Conservation (phyloP, 345 rosid genomes). For the Linum usitatissimum region DNA sequence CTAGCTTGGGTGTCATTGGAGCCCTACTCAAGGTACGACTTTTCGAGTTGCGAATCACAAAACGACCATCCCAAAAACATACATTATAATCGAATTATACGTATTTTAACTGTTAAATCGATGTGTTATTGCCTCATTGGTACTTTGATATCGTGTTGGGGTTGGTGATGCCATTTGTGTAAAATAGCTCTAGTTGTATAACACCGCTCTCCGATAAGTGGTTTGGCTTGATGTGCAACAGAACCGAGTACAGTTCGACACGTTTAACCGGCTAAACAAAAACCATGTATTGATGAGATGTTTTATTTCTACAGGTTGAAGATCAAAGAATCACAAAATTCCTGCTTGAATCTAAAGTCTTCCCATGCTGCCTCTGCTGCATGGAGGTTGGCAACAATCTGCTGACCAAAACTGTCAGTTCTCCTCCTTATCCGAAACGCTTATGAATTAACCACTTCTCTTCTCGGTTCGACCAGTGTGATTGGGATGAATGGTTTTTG, state of each 20-base stretch:
- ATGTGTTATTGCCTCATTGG: no score
- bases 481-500: no score
- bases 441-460: background rate
- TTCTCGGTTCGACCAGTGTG: no score
- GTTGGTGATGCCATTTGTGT: no score
- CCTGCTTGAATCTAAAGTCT: conserved; percentile 30
- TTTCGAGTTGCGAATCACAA: background rate
- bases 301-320: conserved; percentile 33
- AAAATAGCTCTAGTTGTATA: no score
- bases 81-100: no score
- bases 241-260: background rate
- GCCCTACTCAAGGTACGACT: conserved; percentile 43
- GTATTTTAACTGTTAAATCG: no score
- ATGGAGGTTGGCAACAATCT: conserved; percentile 35
- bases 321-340: conserved; percentile 27
- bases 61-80: background rate
- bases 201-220: background rate
- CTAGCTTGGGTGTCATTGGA: conserved; percentile 54
- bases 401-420: conserved; percentile 38
- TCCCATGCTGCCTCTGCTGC: conserved; percentile 40
- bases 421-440: background rate
- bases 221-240: background rate
- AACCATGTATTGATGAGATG: background rate
- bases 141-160: no score
- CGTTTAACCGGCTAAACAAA: background rate